Evolutionary conservation across 345 rosid genomes (phyloP).

Genomic region (Odontarrhena argentea): DNA sequence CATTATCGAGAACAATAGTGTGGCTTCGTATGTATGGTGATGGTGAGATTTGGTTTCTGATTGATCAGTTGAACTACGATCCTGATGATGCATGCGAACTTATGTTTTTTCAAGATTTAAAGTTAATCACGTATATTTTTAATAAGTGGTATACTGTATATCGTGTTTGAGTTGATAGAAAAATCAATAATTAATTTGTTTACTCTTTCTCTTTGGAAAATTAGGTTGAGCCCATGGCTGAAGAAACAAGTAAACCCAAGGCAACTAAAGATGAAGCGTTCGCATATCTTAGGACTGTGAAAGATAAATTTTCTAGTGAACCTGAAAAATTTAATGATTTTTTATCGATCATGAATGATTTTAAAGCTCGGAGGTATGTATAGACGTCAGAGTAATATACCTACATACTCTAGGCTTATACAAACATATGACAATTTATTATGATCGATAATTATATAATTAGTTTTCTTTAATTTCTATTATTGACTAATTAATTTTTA

Average conservation of each 20-base stretch:
- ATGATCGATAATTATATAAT: neutral
- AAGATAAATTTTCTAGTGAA: neutral
- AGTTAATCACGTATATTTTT: too few species aligned
- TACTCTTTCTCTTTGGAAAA: neutral
- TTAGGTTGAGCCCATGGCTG: constrained; percentile 10
- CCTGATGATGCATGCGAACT: too few species aligned
- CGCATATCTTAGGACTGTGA: neutral
- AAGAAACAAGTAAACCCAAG: constrained; percentile 3
- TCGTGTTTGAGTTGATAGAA: neutral
- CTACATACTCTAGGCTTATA: neutral
- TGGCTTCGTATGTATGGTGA: too few species aligned
- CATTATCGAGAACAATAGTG: too few species aligned
- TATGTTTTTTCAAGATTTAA: too few species aligned
- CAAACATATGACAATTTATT: neutral
- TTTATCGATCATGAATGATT: neutral
- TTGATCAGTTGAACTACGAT: too few species aligned
- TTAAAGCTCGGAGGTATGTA: constrained; percentile 12
- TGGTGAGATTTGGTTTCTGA: too few species aligned
- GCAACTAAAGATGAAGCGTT: constrained; percentile 9
- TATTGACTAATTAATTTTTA: neutral
- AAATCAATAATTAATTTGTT: too few species aligned
- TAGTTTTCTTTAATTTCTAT: neutral
- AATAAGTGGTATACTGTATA: too few species aligned
- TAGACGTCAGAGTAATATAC: neutral
- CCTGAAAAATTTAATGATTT: neutral